Conservation (phyloP, 2,329 filamentous ascomycete species). For the Aspergillus alliaceus region DNA sequence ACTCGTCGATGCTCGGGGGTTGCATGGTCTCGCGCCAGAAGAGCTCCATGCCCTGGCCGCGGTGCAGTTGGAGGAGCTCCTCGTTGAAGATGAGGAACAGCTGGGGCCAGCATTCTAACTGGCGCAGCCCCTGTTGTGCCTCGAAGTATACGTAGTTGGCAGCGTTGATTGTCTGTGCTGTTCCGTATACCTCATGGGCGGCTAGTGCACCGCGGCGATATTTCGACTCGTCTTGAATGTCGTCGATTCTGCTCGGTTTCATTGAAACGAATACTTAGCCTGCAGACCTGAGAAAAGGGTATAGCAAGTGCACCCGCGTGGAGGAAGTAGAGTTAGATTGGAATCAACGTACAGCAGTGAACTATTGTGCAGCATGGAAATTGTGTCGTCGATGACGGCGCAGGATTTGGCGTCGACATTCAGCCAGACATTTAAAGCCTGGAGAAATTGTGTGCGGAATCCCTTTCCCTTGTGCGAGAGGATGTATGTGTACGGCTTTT, state of each 20-base stretch:
- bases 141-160: conserved; percentile 88
- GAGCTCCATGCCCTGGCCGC: conserved; percentile 87
- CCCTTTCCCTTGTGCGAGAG: no score
- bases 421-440: no score
- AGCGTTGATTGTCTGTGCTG: conserved; percentile 84
- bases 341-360: no score
- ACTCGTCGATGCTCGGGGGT: conserved; percentile 61
- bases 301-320: no score
- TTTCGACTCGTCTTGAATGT: conserved; percentile 79
- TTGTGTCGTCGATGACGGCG: no score
- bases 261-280: no score
- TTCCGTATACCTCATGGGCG: conserved; percentile 80
- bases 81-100: conserved; percentile 74
- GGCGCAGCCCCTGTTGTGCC: conserved; percentile 72
- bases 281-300: no score
- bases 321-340: no score
- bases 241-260: conserved; percentile 45
- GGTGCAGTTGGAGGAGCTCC: conserved; percentile 79
- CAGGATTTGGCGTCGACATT: no score
- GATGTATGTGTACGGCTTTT: no score
- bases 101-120: conserved; percentile 63
- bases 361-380: no score
- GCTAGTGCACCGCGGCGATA: conserved; percentile 78
- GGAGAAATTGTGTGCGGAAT: no score
- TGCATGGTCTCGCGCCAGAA: conserved; percentile 57